Conservation (phyloP, 2,329 filamentous ascomycete species). For the Grosmannia clavigera region DNA sequence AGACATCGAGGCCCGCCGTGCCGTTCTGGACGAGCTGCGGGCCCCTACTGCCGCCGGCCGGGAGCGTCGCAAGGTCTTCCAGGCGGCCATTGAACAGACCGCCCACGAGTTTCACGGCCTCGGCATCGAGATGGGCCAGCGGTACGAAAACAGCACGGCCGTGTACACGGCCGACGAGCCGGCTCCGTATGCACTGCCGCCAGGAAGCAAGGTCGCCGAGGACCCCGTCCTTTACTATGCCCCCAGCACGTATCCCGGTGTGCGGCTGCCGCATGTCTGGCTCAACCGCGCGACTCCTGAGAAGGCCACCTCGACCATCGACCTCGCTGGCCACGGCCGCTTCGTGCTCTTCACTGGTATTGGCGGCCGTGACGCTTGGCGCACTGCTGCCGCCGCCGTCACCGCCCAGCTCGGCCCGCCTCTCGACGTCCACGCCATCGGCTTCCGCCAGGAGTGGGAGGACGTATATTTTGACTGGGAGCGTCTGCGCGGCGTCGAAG, state of each 20-base stretch:
- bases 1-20: constrained; percentile 24
- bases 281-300: constrained; percentile 34
- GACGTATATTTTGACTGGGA: constrained; percentile 52
- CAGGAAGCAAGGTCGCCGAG: background rate
- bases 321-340: constrained; percentile 42
- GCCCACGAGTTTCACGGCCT: constrained; percentile 40
- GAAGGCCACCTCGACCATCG: constrained; percentile 40
- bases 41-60: constrained; percentile 24
- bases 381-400: constrained; percentile 30
- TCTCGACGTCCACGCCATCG: constrained; percentile 39
- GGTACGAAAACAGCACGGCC: constrained; percentile 33
- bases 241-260: constrained; percentile 44
- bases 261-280: constrained; percentile 51
- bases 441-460: constrained; percentile 45
- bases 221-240: constrained; percentile 31
- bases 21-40: constrained; percentile 28
- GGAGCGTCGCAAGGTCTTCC: constrained; percentile 25
- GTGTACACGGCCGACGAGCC: constrained; percentile 32
- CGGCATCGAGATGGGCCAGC: constrained; percentile 48
- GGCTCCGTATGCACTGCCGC: constrained; percentile 11
- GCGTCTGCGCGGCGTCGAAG: constrained; percentile 36
- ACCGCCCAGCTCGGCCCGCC: constrained; percentile 27
- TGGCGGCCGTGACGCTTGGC: constrained; percentile 45
- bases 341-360: constrained; percentile 41
- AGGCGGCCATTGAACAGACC: constrained; percentile 28